Evolutionary conservation across 495 filamentous ascomycete genomes (phyloP).

Genomic region (Penicillium atrosanguineum): DNA sequence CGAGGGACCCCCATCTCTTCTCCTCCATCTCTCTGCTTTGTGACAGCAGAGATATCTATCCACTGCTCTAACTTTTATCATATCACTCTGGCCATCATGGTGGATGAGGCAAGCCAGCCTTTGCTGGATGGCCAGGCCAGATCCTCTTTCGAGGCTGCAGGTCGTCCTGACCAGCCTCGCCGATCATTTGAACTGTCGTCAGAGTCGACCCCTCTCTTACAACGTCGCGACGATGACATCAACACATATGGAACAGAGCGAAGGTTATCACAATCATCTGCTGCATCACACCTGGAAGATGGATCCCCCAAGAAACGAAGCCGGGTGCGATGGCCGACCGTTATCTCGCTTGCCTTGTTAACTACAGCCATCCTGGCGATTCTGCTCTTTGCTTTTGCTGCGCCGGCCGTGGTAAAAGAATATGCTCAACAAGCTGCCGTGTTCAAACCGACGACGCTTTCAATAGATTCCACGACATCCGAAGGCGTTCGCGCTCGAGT

Average conservation of each 20-base stretch:
- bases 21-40: conserved; percentile 1
- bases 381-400: conserved; percentile 69
- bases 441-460: conserved; percentile 75
- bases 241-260: conserved; percentile 34
- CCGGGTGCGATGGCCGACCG: conserved; percentile 52
- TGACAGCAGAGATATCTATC: background rate
- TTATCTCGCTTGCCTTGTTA: conserved; percentile 53
- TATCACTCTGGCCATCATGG: conserved; percentile 25
- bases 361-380: conserved; percentile 46
- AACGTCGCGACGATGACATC: conserved; percentile 35
- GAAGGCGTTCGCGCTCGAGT: conserved; percentile 75
- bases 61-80: conserved; percentile 6
- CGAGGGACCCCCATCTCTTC: conserved; percentile 8
- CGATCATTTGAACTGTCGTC: conserved; percentile 37
- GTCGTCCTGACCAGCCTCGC: conserved; percentile 14
- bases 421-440: conserved; percentile 82
- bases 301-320: conserved; percentile 25
- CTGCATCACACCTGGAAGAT: conserved; percentile 3
- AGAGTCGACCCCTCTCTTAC: conserved; percentile 44
- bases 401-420: conserved; percentile 73
- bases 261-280: conserved; percentile 5
- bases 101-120: conserved; percentile 34
- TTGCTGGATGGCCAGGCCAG: conserved; percentile 26
- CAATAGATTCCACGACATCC: conserved; percentile 76
- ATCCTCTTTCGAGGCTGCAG: conserved; percentile 11